Evolutionary conservation across 2,329 filamentous ascomycete species (phyloP).

Genomic region (Claviceps fusiformis): DNA sequence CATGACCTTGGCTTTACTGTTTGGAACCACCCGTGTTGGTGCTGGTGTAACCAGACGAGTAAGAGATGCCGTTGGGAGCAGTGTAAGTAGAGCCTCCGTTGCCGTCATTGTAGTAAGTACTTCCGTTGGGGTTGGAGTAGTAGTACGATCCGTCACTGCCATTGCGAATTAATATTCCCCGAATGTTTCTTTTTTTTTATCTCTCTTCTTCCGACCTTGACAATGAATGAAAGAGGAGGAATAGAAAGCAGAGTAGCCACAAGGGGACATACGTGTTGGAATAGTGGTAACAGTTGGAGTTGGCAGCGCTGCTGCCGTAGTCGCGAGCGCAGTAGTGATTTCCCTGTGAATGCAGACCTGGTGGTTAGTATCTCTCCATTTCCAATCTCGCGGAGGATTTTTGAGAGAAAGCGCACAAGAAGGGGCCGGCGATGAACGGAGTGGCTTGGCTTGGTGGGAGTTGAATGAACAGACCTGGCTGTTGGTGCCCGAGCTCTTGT

Average conservation of each 20-base stretch:
- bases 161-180: not conserved
- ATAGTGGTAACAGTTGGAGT: slow-evolving; percentile 52
- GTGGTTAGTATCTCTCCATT: not conserved
- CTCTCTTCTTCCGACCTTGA: not conserved
- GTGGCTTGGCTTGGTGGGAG: not conserved
- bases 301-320: slow-evolving; percentile 41
- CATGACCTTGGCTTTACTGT: slow-evolving; percentile 1
- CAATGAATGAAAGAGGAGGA: not conserved
- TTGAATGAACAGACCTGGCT: slow-evolving; percentile 33
- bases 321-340: slow-evolving; percentile 55
- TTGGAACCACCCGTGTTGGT: not conserved
- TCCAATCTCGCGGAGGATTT: not conserved
- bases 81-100: slow-evolving; percentile 47
- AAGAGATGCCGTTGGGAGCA: slow-evolving; percentile 20
- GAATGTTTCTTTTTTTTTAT: not conserved
- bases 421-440: not conserved
- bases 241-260: not conserved
- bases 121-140: slow-evolving; percentile 56
- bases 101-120: slow-evolving; percentile 54
- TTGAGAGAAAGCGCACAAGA: not conserved
- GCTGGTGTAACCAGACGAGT: not conserved
- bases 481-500: slow-evolving; percentile 46
- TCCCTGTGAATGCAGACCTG: slow-evolving; percentile 30
- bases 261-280: slow-evolving; percentile 37
- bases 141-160: slow-evolving; percentile 54